Percentiles rank a stretch among this genome's conserved stretches.
Evolutionary conservation across 495 filamentous ascomycete species (phyloP).

Genomic region (Talaromyces liani): DNA sequence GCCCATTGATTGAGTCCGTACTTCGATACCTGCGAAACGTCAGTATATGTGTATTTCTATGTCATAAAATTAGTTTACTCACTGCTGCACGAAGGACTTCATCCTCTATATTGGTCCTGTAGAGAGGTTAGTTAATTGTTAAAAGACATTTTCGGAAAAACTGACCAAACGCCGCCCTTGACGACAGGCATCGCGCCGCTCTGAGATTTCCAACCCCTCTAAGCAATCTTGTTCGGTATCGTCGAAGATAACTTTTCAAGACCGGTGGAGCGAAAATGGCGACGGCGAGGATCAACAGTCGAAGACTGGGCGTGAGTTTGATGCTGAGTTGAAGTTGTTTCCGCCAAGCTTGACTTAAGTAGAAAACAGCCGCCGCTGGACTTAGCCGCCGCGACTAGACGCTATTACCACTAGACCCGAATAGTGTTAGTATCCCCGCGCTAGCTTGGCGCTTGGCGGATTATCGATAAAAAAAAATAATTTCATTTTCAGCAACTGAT

Average conservation of each 20-base stretch:
- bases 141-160: slow-evolving; percentile 35
- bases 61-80: slow-evolving; percentile 13
- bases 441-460: not conserved
- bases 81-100: slow-evolving; percentile 90
- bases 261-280: not conserved
- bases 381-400: not conserved
- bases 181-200: slow-evolving; percentile 75
- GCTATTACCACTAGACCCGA: not conserved
- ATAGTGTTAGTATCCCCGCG: slow-evolving; percentile 4
- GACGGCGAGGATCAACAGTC: not conserved
- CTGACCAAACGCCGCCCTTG: slow-evolving; percentile 93
- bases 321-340: not conserved
- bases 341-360: not conserved
- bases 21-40: slow-evolving; percentile 62
- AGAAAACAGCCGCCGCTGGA: slow-evolving; percentile 4
- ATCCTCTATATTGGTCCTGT: slow-evolving; percentile 70
- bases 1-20: slow-evolving; percentile 99
- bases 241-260: not conserved
- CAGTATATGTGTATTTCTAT: slow-evolving; percentile 12
- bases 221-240: not conserved
- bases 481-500: not conserved
- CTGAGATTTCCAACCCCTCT: not conserved
- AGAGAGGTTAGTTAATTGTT: slow-evolving; percentile 8
- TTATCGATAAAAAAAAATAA: slow-evolving; percentile 7
- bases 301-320: not conserved